Evolutionary conservation across 768 basidiomycete genomes (phyloP).

Genomic region (Hericium rajendrae): DNA sequence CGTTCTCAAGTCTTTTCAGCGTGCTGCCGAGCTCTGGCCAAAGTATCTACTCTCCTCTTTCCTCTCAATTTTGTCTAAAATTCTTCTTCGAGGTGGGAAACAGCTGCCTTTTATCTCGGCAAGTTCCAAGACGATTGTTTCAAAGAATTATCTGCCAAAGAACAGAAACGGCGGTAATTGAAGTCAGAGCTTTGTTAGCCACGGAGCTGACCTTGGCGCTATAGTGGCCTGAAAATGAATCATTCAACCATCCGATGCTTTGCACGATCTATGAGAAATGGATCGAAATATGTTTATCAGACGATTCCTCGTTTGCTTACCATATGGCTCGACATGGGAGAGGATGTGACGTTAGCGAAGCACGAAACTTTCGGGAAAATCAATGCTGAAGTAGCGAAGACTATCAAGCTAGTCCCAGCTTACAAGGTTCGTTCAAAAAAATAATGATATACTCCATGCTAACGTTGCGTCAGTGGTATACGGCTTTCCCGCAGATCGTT

Average conservation of each 20-base stretch:
- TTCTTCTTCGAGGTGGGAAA: conserved; percentile 52
- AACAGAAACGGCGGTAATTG: conserved; percentile 37
- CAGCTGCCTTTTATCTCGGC: conserved; percentile 77
- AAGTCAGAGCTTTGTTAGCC: not conserved
- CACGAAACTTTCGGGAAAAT: conserved; percentile 43
- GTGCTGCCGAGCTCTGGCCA: conserved; percentile 38
- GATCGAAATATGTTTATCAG: conserved; percentile 95
- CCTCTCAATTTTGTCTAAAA: not conserved
- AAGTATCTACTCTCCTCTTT: conserved; percentile 28
- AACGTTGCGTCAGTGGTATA: conserved; percentile 65
- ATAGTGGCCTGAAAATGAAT: conserved; percentile 56
- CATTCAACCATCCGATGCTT: conserved; percentile 58
- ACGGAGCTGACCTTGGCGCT: not conserved
- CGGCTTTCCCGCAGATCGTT: conserved; percentile 93
- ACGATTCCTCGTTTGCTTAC: conserved; percentile 90
- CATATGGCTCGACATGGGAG: conserved; percentile 90
- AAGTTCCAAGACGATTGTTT: conserved; percentile 78
- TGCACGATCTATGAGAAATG: conserved; percentile 59
- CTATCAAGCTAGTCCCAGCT: conserved; percentile 52
- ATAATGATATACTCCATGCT: too few species aligned
- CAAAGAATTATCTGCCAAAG: conserved; percentile 39
- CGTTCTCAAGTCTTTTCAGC: conserved; percentile 50
- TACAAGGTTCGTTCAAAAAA: too few species aligned
- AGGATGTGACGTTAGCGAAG: conserved; percentile 26
- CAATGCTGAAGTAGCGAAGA: conserved; percentile 42